Evolutionary conservation across 2,329 filamentous ascomycete genomes (phyloP).

Genomic region (Penicillium sp.): DNA sequence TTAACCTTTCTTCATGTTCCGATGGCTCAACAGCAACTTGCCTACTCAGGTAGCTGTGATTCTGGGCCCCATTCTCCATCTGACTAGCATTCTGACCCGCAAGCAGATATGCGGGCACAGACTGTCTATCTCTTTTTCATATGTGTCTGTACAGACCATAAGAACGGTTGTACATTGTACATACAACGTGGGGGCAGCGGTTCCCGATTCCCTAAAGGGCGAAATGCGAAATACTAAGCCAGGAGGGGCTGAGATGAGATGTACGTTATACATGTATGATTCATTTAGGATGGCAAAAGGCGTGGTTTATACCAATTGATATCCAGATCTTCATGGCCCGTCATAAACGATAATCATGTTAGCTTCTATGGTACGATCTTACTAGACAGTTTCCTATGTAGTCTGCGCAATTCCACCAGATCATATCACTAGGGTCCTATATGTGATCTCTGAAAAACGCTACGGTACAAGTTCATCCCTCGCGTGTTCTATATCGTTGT

Average conservation of each 20-base stretch:
- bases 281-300: neutral
- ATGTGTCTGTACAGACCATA: neutral
- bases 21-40: neutral
- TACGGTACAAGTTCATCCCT: neutral
- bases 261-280: constrained; percentile 2
- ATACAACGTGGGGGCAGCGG: neutral
- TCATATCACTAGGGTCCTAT: neutral
- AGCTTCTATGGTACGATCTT: neutral
- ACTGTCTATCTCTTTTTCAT: neutral
- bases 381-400: neutral
- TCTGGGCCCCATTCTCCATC: neutral
- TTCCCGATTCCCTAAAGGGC: neutral
- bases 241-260: neutral
- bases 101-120: neutral
- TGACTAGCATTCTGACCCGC: neutral
- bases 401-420: neutral
- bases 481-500: neutral
- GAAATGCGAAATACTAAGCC: neutral
- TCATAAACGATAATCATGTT: constrained; percentile 17
- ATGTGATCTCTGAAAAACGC: neutral
- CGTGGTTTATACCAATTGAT: neutral
- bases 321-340: constrained; percentile 2
- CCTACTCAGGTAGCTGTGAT: neutral
- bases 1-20: neutral
- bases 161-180: neutral